phyloP scores from a whole-genome alignment of 1,284 basidiomycete genomes.

The Ceratobasidium sp. region DNA sequence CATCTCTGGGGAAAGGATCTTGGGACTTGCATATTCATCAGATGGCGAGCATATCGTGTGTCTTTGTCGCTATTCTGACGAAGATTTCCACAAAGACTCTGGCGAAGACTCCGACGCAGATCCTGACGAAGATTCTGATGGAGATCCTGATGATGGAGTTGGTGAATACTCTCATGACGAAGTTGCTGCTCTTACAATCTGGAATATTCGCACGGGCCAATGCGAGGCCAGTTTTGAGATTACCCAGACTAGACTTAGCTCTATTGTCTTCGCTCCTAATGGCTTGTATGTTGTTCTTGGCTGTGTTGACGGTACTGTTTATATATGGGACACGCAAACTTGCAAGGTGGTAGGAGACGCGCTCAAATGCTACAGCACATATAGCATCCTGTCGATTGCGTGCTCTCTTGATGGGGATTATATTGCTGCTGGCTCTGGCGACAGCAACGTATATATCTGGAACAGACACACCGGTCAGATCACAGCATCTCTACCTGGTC shows the following conservation, averaged over 20 bases:
- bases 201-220: background rate
- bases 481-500: no score
- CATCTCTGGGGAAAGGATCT: background rate
- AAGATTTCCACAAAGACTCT: no score
- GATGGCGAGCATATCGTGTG: constrained; percentile 1
- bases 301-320: background rate
- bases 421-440: background rate
- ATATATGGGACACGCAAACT: background rate
- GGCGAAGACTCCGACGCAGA: background rate
- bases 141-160: no score
- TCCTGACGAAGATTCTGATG: no score
- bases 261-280: constrained; percentile 18
- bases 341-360: background rate
- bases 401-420: background rate
- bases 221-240: background rate
- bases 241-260: background rate
- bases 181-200: background rate
- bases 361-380: background rate
- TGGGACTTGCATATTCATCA: background rate
- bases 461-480: background rate
- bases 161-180: no score
- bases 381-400: background rate
- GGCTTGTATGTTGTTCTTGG: background rate
- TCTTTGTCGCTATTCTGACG: no score
- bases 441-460: background rate